Base-by-base conservation (phyloP, 2,329 filamentous ascomycete genomes). In the Dothistroma septosporum region DNA sequence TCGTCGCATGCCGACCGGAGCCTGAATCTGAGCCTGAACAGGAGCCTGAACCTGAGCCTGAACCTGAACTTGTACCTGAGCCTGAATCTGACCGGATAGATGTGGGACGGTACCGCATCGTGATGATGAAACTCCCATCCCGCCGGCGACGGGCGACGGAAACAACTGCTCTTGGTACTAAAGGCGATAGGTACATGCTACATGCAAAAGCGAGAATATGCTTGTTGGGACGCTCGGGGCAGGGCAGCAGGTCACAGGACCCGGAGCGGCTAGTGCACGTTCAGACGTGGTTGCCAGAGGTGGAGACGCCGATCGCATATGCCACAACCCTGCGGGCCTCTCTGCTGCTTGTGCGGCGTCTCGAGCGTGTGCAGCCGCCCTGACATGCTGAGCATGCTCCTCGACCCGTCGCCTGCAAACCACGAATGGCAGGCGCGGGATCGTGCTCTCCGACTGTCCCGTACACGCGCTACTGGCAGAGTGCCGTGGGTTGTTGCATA, bases 201-300 rank as follows among this genome's bases (percentile, higher is more conserved):
- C n/a, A 16, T 22, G 44, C 41, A 28, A 46, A 28, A 14, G 24
- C 44, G 53, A 10, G 53, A 16, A 41, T 8, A 47, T 28, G 35
- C 32, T 44, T 56, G 16, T n/a, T n/a, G n/a, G n/a, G n/a, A n/a
- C n/a, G n/a, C n/a, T n/a, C n/a, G n/a, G n/a, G n/a, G 41, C 44
- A 49, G 44, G 44, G 22, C 49, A 57, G 47, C 24, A 31, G 19
- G 44, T 57, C 50, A 22, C 55, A 44, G 55, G 53, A n/a, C 4
- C 10, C 35, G 24, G 35, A 55, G 2, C 19, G 50, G 14, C 41
- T 44, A 44, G 41, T 44, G 41, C n/a, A 16, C n/a, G 16, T 44
- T 24, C 28, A 55, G 53, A 46, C 32, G 53, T 44, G 37, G 21
- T 28, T 32, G 32, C 10, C 12, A 32, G 11, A 41, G 32, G 53